Evolutionary conservation across 768 basidiomycete genomes (phyloP).

Genomic region (Mycena vulgaris): DNA sequence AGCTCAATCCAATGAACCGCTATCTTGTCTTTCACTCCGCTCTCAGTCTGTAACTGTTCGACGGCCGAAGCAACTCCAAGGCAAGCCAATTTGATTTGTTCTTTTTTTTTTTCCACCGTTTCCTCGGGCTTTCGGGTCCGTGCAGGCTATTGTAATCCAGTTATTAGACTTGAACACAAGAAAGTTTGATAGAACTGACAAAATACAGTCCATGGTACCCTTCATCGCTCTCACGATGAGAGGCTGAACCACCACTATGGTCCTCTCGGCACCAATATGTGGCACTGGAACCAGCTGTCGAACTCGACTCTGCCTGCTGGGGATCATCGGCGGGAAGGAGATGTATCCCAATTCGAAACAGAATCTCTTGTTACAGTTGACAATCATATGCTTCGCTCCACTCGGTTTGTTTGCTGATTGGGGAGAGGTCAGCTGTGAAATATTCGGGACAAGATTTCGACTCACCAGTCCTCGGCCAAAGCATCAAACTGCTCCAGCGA

Average conservation of each 20-base stretch:
- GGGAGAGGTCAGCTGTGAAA: too few relatives aligned
- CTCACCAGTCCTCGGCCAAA: slow-evolving; percentile 35
- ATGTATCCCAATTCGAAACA: slow-evolving; percentile 43
- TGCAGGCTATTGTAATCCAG: too few relatives aligned
- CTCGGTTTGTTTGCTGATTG: neutral
- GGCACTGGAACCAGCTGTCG: slow-evolving; percentile 42
- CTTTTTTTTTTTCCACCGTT: too few relatives aligned
- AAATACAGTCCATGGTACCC: slow-evolving; percentile 8
- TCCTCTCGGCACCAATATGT: slow-evolving; percentile 44
- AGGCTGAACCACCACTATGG: slow-evolving; percentile 40
- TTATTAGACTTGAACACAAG: too few relatives aligned
- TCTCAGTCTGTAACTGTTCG: slow-evolving; percentile 35
- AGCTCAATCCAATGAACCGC: slow-evolving; percentile 46
- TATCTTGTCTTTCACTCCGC: slow-evolving; percentile 50
- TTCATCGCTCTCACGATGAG: slow-evolving; percentile 36
- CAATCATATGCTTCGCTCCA: slow-evolving; percentile 44
- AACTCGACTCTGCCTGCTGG: slow-evolving; percentile 47
- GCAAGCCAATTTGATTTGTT: too few relatives aligned
- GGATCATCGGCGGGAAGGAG: slow-evolving; percentile 51
- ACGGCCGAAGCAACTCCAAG: slow-evolving; percentile 29
- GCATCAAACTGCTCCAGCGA: too few relatives aligned
- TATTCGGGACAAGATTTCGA: neutral
- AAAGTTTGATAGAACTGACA: too few relatives aligned
- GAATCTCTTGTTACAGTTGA: slow-evolving; percentile 39
- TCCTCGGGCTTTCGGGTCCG: too few relatives aligned